These are phyloP conservation scores for Leccinum fuscescens DNA, from an alignment of 1,284 basidiomycete species.

Conservation along the genomic window DNA sequence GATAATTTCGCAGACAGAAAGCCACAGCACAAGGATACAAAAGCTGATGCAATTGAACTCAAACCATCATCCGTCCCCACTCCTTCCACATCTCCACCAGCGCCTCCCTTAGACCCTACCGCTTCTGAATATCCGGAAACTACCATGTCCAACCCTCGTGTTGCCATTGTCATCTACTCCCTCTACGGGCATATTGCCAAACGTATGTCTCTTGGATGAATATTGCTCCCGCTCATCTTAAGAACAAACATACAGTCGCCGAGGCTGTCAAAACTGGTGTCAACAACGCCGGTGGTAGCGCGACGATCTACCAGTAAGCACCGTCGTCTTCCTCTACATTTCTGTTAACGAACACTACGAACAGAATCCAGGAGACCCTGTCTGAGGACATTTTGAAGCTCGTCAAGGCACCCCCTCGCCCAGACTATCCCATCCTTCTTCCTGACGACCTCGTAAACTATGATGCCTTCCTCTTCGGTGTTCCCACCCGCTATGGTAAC, in stretches of 20 bases:
- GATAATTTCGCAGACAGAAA: slow-evolving; percentile 32
- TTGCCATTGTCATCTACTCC: slow-evolving; percentile 82
- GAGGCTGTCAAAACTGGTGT: slow-evolving; percentile 76
- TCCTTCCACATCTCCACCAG: neutral
- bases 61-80: slow-evolving; percentile 12
- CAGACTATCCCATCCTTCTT: slow-evolving; percentile 70
- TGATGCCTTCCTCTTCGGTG: slow-evolving; percentile 70
- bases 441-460: slow-evolving; percentile 64
- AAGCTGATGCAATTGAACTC: slow-evolving; percentile 11
- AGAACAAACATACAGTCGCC: slow-evolving; percentile 54
- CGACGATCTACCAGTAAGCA: slow-evolving; percentile 72
- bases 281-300: slow-evolving; percentile 67
- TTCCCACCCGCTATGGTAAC: slow-evolving; percentile 78
- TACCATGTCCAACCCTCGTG: slow-evolving; percentile 46
- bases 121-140: neutral
- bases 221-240: neutral
- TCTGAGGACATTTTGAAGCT: slow-evolving; percentile 71
- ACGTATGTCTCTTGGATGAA: slow-evolving; percentile 42
- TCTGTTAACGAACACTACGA: neutral
- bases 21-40: slow-evolving; percentile 18
- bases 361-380: slow-evolving; percentile 82
- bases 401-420: slow-evolving; percentile 76
- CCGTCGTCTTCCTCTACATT: neutral
- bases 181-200: slow-evolving; percentile 80
- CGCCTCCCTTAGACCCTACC: slow-evolving; percentile 1